Evolutionary conservation across 345 rosid species (phyloP), one percentile per base, ranked within the genome.

Genomic region (Excoecaria agallocha): DNA sequence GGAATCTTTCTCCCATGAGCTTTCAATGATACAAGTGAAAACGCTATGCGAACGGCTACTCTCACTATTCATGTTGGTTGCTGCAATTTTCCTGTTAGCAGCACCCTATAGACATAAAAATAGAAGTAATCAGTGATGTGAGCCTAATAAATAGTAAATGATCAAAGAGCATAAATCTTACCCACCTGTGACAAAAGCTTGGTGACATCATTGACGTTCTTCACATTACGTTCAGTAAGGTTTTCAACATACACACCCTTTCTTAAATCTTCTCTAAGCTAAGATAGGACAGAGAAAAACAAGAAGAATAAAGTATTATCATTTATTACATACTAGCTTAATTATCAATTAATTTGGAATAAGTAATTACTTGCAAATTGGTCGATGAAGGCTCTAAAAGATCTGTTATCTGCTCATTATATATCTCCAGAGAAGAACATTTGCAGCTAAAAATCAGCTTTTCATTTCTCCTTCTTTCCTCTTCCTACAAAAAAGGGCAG

Each of bases 41-140:
- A 94, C 98, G 76, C 97, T 92, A 76, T 94, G 98, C 54, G 98
- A 94, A 74, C 98, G 86, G 80, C 97, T 92, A 84, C 98, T 94
- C 83, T 94, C 98, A 54, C 97, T 89, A 80, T 92, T 94, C 97
- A 94, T 94, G 75, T 76, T 76, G 20, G 98, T 94, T 69, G 97
- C 95, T 20, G 97, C 95, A 58, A 91, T 87, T 85, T 90, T 94
- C 82, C 97, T 85, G 71, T 91, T 90, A 73, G 89, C 86, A 73
- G 94, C 87, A 60, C 98, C 98, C 98, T 94, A 80, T 68, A 48
- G 55, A 58, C 43, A 38, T 77, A 13, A 56, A 78, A 80, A 73
- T 45, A 45, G 50, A 49, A 71, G 13, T 25, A 71, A 68, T 52
- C 38, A 49, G 20, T 49, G 49, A 74, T 37, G 54, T 65, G 8